Evolutionary conservation across 148 eudicot genomes (phyloP), one percentile per base, ranked within the genome.

Genomic region (Nepenthes gracilis): DNA sequence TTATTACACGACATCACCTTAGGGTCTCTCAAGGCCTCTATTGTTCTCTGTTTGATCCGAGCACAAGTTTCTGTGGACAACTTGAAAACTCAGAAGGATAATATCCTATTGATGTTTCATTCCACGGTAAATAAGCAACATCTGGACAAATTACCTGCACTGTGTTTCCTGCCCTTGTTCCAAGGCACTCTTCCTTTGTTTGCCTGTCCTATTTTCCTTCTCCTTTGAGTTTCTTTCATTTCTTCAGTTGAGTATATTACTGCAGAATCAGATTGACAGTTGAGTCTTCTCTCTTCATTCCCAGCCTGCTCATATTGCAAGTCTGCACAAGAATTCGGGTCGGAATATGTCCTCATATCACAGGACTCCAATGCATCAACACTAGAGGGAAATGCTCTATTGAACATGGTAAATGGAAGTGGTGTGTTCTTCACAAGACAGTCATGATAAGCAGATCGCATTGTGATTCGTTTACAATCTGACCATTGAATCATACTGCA

Each of bases 1-100:
- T 75, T 75, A 90, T 88, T 85, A 92, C 94, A 77, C 77, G 86
- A 88, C 90, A 83, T 88, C 96, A 92, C 98, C 98, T 92, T 88
- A 88, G 96, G 98, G 74, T 92, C 84, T 66, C 73, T 82, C 79
- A 92, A 32, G 54, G 98, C 98, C 82, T 80, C 90, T 71, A 69
- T 80, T 33, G 94, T 88, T 74, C 77, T 85, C 68, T 75, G 72
- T 40, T 80, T 83, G 71, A 92, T 92, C 74, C 69, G 71, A 55
- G 77, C 90, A 61, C 85, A 73, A 55, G 96, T 85, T 77, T 88
- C 98, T 92, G 79, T 68, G 74, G 15, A 2, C 3, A 49, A 5
- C 45, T 40, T 40, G 8, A 3, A 40, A 40, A 40, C 8, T 40
- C 45, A 49, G 53, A 49, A 49, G 15, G 53, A 10, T 45, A 45